phyloP scores from a whole-genome alignment of 306 rosid genomes.

The Ammopiptanthus mongolicus region DNA sequence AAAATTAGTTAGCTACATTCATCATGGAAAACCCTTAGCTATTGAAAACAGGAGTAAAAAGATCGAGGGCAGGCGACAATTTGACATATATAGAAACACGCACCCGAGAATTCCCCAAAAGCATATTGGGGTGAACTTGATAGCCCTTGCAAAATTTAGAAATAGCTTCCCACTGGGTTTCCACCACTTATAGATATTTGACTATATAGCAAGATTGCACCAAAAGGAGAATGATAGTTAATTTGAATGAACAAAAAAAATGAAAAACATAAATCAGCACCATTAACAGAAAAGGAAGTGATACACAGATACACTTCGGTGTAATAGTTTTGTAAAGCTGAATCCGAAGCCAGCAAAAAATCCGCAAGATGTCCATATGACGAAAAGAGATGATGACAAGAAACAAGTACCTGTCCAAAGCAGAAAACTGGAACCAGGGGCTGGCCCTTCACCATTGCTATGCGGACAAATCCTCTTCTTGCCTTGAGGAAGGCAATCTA shows the following conservation, averaged over 20 bases:
- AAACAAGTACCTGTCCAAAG: constrained; percentile 79
- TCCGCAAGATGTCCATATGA: not conserved
- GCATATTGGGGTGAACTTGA: constrained; percentile 77
- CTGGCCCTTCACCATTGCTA: constrained; percentile 72
- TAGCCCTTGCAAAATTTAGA: constrained; percentile 68
- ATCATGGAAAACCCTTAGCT: not conserved
- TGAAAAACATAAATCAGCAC: not conserved
- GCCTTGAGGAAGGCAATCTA: constrained; percentile 73
- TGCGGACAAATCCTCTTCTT: constrained; percentile 91
- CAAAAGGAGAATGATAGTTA: constrained; percentile 13
- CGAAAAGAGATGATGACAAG: not conserved
- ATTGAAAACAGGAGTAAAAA: not conserved
- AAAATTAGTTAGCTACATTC: not conserved
- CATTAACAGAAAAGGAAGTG: not conserved
- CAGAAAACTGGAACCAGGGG: constrained; percentile 96
- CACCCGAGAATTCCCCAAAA: constrained; percentile 96
- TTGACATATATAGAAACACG: constrained; percentile 18
- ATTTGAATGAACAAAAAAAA: constrained; percentile 1
- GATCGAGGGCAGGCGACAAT: not conserved
- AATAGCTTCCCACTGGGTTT: constrained; percentile 73
- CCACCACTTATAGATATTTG: constrained; percentile 85
- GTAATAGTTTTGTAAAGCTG: not conserved
- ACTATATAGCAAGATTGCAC: constrained; percentile 47
- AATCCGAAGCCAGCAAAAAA: constrained; percentile 3
- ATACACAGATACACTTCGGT: not conserved